These are phyloP conservation scores for Apiospora pterosperma DNA, from an alignment of 2,329 filamentous ascomycete species.

Conservation along the genomic window DNA sequence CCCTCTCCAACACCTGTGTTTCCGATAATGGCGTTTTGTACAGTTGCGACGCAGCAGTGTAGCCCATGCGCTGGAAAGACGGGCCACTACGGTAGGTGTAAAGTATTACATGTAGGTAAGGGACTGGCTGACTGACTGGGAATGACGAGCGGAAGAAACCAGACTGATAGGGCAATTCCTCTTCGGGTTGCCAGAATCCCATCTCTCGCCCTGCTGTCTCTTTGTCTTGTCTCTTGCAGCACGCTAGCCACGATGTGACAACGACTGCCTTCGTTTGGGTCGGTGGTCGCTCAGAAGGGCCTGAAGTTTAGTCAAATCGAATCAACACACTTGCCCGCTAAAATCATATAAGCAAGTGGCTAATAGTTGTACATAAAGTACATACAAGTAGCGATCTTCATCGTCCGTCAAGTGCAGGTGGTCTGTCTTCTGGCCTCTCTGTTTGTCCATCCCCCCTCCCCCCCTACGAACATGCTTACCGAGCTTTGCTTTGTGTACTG, in stretches of 20 bases:
- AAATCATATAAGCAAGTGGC: background rate
- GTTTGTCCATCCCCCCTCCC: background rate
- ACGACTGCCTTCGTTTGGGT: background rate
- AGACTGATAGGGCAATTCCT: background rate
- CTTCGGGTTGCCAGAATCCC: background rate
- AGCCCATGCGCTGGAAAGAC: background rate
- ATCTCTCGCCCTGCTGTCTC: background rate
- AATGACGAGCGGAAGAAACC: background rate
- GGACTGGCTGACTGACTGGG: background rate
- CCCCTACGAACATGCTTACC: background rate
- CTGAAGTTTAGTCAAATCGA: background rate
- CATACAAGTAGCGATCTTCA: background rate
- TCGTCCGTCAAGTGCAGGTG: background rate
- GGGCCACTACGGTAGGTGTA: background rate
- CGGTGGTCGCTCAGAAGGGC: background rate
- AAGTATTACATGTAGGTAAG: background rate
- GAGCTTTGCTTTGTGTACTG: background rate
- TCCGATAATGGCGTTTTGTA: background rate
- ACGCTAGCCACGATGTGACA: constrained; percentile 4
- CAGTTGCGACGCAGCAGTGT: background rate
- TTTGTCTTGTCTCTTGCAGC: constrained; percentile 1
- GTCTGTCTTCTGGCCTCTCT: background rate
- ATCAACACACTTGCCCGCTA: background rate
- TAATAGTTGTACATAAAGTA: background rate
- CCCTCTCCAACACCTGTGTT: background rate